A percentile compares a stretch with the other conserved stretches of the same genome.
These are phyloP conservation scores for Penicillium argentinense DNA, from an alignment of 495 filamentous ascomycete species.

Conservation along the genomic window DNA sequence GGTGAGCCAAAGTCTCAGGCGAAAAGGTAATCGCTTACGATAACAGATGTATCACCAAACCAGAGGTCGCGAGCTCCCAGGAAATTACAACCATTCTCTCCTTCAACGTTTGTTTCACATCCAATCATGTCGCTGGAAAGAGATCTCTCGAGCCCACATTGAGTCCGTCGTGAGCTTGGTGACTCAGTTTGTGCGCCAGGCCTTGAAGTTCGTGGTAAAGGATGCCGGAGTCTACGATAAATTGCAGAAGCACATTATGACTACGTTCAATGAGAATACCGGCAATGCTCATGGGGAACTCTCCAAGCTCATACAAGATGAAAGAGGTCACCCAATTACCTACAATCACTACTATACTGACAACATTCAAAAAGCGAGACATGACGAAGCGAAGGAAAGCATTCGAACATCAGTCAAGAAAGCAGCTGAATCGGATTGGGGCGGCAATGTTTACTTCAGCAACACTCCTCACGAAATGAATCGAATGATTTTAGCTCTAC, in stretches of 20 bases:
- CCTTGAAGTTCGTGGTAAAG: constrained; percentile 10
- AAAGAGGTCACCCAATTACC: constrained; percentile 40
- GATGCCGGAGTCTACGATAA: constrained; percentile 31
- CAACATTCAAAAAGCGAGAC: constrained; percentile 36
- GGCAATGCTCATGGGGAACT: constrained; percentile 33
- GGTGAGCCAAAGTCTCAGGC: neutral
- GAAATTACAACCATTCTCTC: constrained; percentile 44
- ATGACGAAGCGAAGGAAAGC: constrained; percentile 9
- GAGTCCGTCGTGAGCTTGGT: constrained; percentile 7
- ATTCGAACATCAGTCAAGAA: constrained; percentile 2
- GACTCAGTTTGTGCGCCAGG: constrained; percentile 17
- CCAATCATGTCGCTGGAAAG: constrained; percentile 33
- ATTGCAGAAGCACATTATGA: constrained; percentile 17
- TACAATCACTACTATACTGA: constrained; percentile 51
- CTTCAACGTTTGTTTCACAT: constrained; percentile 38
- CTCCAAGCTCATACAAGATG: constrained; percentile 41
- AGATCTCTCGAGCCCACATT: constrained; percentile 21
- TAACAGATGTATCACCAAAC: constrained; percentile 21
- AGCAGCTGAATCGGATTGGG: constrained; percentile 4
- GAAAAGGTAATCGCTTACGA: neutral
- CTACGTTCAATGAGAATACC: constrained; percentile 15
- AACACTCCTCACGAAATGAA: constrained; percentile 5
- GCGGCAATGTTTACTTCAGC: constrained; percentile 4
- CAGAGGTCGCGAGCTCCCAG: constrained; percentile 41
- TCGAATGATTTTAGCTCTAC: constrained; percentile 13